These are phyloP conservation scores for Boletus patriciae DNA, from an alignment of 768 basidiomycete genomes.

Conservation along the genomic window DNA sequence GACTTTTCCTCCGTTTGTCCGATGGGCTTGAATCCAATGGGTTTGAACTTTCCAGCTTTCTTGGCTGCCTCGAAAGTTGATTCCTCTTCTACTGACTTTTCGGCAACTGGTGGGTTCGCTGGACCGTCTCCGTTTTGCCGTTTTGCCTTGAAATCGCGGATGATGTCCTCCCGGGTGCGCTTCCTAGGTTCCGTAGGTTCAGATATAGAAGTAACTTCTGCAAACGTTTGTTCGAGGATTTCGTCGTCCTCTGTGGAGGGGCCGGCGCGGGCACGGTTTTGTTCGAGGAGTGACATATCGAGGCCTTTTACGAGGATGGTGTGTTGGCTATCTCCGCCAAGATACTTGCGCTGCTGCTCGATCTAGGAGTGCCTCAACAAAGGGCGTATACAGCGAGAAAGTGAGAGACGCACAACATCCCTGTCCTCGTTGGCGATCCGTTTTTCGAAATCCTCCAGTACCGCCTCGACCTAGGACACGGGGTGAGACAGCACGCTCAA, in stretches of 20 bases:
- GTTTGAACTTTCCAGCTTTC: constrained; percentile 46
- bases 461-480: constrained; percentile 62
- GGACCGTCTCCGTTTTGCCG: constrained; percentile 34
- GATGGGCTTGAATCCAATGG: constrained; percentile 67
- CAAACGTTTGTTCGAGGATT: constrained; percentile 73
- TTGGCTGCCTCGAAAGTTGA: constrained; percentile 39
- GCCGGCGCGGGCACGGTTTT: constrained; percentile 68
- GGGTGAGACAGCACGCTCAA: not conserved
- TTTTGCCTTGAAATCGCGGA: constrained; percentile 70
- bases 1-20: constrained; percentile 43
- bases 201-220: constrained; percentile 39
- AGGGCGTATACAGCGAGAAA: not conserved
- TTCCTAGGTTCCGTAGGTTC: constrained; percentile 48
- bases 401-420: constrained; percentile 47
- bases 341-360: constrained; percentile 70
- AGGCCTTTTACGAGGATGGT: constrained; percentile 88
- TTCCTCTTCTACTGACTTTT: constrained; percentile 14
- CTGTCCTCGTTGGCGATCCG: constrained; percentile 59
- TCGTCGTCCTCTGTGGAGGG: constrained; percentile 73
- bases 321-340: constrained; percentile 84
- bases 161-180: constrained; percentile 74
- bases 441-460: constrained; percentile 80
- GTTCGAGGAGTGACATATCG: constrained; percentile 82
- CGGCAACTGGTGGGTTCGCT: constrained; percentile 9
- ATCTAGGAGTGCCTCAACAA: constrained; percentile 44